Base-by-base conservation (phyloP, 345 rosid genomes). In the Abelmoschus esculentus region DNA sequence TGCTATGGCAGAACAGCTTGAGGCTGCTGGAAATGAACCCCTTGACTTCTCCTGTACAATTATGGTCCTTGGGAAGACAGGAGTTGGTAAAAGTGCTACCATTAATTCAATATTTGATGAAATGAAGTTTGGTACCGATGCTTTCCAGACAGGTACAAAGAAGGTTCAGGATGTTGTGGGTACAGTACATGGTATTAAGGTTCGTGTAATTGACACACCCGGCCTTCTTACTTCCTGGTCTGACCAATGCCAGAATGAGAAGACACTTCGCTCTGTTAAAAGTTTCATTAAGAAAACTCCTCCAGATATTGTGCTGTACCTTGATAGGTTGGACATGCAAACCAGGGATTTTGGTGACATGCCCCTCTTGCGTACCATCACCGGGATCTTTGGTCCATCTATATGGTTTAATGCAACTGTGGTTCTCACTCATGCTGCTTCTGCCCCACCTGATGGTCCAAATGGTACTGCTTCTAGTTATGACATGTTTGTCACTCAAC, bases 331-430 rank as follows among this genome's bases (percentile, higher is more conserved):
- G 83, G 99, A 95, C 70, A 83, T 90, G 97, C 99, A 90, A 78
- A 89, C 88, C 79, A 84, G 98, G 84, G 99, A 95, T 81, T 88
- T 84, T 70, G 88, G 97, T 57, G 99, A 95, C 78, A 90, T 86
- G 97, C 99, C 93, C 13, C 93, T 95, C 54, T 77, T 95, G 77
- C 98, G 93, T 73, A 90, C 98, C 67, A 95, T 95, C 72, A 86
- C 92, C 18, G 90, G 92, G 47, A 84, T 92, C 73, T 92, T 92
- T 80, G 99, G 98, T 69, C 91, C 96, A 15, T 87, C 99, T 3
- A 89, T 95, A 69, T 95, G 99, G 99, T 95, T 95, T 76, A 95
- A 95, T 83, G 99, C 99, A 36, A 95, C 92, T 74, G 98, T 95
- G 74, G 98, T 93, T 70, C 80, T 95, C 76, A 95, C 99, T 69